Conservation (phyloP, 192 early-diverging fungal genomes). For the Powellomyces hirtus region DNA sequence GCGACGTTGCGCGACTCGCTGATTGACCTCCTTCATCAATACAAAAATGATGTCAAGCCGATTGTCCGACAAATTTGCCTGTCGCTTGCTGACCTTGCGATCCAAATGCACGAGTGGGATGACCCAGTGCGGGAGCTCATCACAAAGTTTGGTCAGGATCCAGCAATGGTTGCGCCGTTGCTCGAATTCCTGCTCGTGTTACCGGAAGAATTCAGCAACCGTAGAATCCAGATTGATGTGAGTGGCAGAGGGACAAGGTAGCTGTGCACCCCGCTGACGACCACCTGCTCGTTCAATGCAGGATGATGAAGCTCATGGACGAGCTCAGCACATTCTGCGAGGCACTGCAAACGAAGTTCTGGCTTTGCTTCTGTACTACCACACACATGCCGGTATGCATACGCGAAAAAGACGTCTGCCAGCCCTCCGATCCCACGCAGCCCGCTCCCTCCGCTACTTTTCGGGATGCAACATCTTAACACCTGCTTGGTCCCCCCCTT, state of each 20-base stretch:
- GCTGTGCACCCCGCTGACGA: background rate
- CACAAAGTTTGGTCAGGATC: conserved; percentile 58
- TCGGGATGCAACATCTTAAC: too few species aligned
- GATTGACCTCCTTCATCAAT: conserved; percentile 60
- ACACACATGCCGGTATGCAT: conserved; percentile 69
- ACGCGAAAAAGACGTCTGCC: too few species aligned
- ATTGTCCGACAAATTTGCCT: conserved; percentile 81
- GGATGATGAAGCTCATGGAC: conserved; percentile 59
- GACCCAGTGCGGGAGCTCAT: conserved; percentile 77
- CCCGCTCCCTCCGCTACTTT: too few species aligned
- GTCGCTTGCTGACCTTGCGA: conserved; percentile 71
- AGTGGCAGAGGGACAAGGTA: background rate
- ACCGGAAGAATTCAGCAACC: conserved; percentile 81
- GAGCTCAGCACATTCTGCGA: conserved; percentile 62
- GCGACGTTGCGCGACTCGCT: conserved; percentile 75
- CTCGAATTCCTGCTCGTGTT: conserved; percentile 82
- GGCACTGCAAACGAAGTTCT: conserved; percentile 67
- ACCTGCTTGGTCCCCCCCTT: too few species aligned
- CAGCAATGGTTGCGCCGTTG: conserved; percentile 62
- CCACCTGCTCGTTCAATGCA: too few species aligned
- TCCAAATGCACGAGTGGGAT: conserved; percentile 61
- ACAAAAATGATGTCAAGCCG: conserved; percentile 55
- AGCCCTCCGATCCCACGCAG: too few species aligned
- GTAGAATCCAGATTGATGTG: conserved; percentile 44
- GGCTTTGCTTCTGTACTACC: conserved; percentile 64